Conservation (phyloP, 169 alveolate species). For the Cryptosporidium tyzzeri region DNA sequence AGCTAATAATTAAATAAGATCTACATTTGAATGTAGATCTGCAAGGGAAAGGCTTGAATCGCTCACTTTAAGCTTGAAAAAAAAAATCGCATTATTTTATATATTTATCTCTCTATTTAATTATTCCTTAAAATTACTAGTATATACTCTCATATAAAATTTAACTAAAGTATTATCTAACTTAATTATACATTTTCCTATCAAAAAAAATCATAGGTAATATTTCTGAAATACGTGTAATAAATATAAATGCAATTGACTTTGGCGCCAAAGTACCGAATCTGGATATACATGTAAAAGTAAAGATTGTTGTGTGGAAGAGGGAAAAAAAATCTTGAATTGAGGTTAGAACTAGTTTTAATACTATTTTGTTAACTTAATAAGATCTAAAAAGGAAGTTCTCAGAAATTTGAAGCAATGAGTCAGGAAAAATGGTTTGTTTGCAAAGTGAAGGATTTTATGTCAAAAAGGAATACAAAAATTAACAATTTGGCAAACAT, state of each 20-base stretch:
- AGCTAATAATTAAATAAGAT: no score
- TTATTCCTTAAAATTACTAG: no score
- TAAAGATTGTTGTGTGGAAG: not conserved
- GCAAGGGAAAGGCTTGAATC: not conserved
- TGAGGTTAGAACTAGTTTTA: not conserved
- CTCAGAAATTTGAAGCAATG: slow-evolving; percentile 1
- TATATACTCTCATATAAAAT: no score
- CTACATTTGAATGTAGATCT: no score
- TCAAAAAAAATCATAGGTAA: not conserved
- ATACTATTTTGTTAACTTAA: not conserved
- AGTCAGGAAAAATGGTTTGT: slow-evolving; percentile 54
- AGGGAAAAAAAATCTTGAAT: not conserved
- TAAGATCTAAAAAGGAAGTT: not conserved
- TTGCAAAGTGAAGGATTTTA: slow-evolving; percentile 15
- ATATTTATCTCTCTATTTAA: no score
- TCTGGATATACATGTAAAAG: slow-evolving; percentile 27
- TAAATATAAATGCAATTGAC: not conserved
- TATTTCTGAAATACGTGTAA: not conserved
- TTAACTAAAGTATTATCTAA: no score
- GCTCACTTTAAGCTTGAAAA: no score
- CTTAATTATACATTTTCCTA: not conserved
- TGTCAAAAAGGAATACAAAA: slow-evolving; percentile 29
- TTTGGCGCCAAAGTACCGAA: slow-evolving; percentile 33
- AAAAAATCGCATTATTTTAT: no score
- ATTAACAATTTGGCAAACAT: slow-evolving; percentile 8